Percentiles rank a stretch among this genome's conserved stretches.
phyloP scores from a whole-genome alignment of 2,329 filamentous ascomycete genomes.

The Ascochyta clinopodiicola region DNA sequence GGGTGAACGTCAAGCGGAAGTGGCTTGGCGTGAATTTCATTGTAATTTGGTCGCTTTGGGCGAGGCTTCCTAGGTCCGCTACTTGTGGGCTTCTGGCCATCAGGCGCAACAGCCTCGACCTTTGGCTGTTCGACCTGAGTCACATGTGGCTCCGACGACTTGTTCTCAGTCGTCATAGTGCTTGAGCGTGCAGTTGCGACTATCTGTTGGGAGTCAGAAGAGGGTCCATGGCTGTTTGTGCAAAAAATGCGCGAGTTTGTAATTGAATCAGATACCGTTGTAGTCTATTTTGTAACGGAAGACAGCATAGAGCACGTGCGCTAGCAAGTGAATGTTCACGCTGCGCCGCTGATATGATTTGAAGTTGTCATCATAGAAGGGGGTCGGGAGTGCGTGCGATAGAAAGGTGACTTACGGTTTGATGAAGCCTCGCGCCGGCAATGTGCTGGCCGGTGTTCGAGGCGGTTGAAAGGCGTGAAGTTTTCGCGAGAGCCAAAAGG shows the following conservation, averaged over 20 bases:
- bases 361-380: slow-evolving; percentile 20
- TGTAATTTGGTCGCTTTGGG: slow-evolving; percentile 62
- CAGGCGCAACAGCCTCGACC: slow-evolving; percentile 12
- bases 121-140: slow-evolving; percentile 11
- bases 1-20: slow-evolving; percentile 83
- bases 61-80: slow-evolving; percentile 35
- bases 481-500: slow-evolving; percentile 11
- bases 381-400: not conserved
- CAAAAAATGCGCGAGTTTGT: not conserved
- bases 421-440: slow-evolving; percentile 6
- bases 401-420: slow-evolving; percentile 11
- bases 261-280: slow-evolving; percentile 22
- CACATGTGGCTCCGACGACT: slow-evolving; percentile 13
- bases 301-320: slow-evolving; percentile 21
- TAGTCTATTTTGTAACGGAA: slow-evolving; percentile 25
- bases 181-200: not conserved
- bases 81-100: slow-evolving; percentile 25
- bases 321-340: slow-evolving; percentile 24
- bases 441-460: slow-evolving; percentile 10
- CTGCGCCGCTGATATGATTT: slow-evolving; percentile 20
- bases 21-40: slow-evolving; percentile 79
- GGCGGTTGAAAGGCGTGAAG: slow-evolving; percentile 2
- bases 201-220: slow-evolving; percentile 8
- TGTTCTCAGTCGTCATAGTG: slow-evolving; percentile 24
- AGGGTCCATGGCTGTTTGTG: not conserved